Evolutionary conservation across 2,329 filamentous ascomycete genomes (phyloP).

Genomic region (Pseudogymnoascus sp.): DNA sequence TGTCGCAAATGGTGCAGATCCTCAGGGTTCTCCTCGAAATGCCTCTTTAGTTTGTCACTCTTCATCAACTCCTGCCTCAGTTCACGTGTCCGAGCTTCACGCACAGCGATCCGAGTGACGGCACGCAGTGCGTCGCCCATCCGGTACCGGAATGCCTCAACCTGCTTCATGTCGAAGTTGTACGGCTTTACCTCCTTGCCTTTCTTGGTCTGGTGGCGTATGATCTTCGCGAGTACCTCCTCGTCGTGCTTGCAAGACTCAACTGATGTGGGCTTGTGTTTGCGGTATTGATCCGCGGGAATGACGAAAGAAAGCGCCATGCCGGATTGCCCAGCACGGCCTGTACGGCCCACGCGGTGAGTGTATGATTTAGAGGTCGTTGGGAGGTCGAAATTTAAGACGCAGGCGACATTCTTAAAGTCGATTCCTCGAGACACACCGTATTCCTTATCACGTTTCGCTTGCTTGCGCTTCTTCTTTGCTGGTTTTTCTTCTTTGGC

Average conservation of each 20-base stretch:
- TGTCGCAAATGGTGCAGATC: constrained; percentile 83
- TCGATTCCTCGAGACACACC: constrained; percentile 94
- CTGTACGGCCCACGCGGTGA: constrained; percentile 92
- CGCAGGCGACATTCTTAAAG: constrained; percentile 88
- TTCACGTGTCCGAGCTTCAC: constrained; percentile 82
- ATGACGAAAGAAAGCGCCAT: constrained; percentile 96
- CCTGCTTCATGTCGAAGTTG: constrained; percentile 86
- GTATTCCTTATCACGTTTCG: constrained; percentile 72
- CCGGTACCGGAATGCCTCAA: constrained; percentile 90
- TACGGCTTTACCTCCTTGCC: constrained; percentile 81
- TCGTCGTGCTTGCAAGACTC: constrained; percentile 74
- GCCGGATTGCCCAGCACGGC: constrained; percentile 79
- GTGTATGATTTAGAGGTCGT: constrained; percentile 83
- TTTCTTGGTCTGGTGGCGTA: constrained; percentile 66
- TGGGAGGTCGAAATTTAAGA: constrained; percentile 95
- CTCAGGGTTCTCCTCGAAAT: constrained; percentile 94
- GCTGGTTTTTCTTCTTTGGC: constrained; percentile 30
- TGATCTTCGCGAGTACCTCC: constrained; percentile 70
- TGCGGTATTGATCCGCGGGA: constrained; percentile 70
- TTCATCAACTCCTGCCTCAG: constrained; percentile 83
- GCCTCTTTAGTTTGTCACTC: constrained; percentile 84
- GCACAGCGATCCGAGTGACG: constrained; percentile 80
- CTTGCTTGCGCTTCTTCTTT: constrained; percentile 57
- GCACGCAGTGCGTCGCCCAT: constrained; percentile 86
- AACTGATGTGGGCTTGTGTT: constrained; percentile 80